Base-by-base conservation (phyloP, 176 grass and related monocot species). In the Panicum miliaceum region DNA sequence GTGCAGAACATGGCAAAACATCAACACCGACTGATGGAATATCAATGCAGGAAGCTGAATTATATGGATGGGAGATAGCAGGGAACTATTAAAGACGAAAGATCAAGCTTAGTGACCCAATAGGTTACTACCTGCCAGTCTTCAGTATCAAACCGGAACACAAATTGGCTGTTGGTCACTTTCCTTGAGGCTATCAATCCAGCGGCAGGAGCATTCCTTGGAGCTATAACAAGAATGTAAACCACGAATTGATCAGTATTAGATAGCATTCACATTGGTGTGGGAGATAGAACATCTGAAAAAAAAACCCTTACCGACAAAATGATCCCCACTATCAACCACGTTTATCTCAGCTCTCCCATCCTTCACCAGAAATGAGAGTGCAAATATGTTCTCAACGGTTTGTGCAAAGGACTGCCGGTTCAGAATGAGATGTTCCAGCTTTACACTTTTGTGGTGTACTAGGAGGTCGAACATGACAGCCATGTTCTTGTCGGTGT, bases 361-460 rank as follows among this genome's bases (percentile, higher is more conserved):
- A 7, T 90, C 84, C 42, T 90, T 90, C 59, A 90, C 84, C 12
- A 90, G 79, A 83, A 90, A 90, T 12, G 88, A 83, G 29, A 90
- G 73, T 7, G 88, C 78, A 72, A 90, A 90, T 83, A 90, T 71
- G 61, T 90, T 90, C 73, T 90, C 88, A 1, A 79, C 73, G 0
- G 88, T 86, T 45, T 90, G 79, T 25, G 84, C 77, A 77, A 90
- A 90, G 29, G 84, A 86, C 15, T 63, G 16, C 13, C 64, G 40
- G 43, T 86, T 90, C 50, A 90, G 18, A 65, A 90, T 10, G 51
- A 90, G 68, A 65, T 73, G 29, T 75, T 90, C 88, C 5, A 86
- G 72, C 12, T 81, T 85, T 78, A 53, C 79, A 15, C 50, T 45
- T 43, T 45, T 78, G 22, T 72, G 58, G 57, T 69, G 60, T 76